Percentiles rank a stretch among this genome's conserved stretches.
phyloP scores from a whole-genome alignment of 106 monocot genomes.

The Allium fistulosum region DNA sequence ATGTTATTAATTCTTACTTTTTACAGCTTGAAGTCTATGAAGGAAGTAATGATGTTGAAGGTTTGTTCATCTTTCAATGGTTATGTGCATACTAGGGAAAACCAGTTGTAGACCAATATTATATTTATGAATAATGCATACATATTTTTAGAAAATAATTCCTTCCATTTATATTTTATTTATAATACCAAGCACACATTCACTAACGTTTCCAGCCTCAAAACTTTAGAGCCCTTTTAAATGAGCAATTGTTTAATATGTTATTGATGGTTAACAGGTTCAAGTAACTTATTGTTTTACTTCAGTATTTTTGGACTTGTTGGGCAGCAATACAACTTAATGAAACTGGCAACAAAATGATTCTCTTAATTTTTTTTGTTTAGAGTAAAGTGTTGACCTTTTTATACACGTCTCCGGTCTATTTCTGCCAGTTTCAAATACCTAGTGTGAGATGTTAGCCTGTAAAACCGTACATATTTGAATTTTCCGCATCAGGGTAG shows the following conservation, averaged over 20 bases:
- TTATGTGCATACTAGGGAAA: neutral
- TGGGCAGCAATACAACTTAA: neutral
- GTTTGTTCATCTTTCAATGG: constrained; percentile 17
- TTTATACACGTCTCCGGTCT: no score
- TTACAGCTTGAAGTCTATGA: constrained; percentile 76
- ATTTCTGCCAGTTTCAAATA: no score
- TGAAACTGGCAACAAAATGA: neutral
- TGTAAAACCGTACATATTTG: no score
- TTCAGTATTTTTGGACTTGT: neutral
- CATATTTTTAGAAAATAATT: neutral
- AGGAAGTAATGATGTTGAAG: constrained; percentile 43
- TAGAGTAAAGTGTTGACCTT: neutral
- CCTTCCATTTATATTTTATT: neutral
- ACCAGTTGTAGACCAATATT: neutral
- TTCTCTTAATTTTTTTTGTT: neutral
- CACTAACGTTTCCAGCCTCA: no score
- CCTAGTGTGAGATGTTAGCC: no score
- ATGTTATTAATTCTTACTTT: constrained; percentile 8
- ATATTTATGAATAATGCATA: neutral
- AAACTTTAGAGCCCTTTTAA: neutral
- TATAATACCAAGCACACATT: neutral
- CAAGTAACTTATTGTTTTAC: neutral
- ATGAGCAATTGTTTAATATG: neutral
- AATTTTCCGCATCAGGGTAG: no score
- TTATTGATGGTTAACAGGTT: neutral